phyloP scores from a whole-genome alignment of 192 early-diverging fungal species.

The Geranomyces variabilis region DNA sequence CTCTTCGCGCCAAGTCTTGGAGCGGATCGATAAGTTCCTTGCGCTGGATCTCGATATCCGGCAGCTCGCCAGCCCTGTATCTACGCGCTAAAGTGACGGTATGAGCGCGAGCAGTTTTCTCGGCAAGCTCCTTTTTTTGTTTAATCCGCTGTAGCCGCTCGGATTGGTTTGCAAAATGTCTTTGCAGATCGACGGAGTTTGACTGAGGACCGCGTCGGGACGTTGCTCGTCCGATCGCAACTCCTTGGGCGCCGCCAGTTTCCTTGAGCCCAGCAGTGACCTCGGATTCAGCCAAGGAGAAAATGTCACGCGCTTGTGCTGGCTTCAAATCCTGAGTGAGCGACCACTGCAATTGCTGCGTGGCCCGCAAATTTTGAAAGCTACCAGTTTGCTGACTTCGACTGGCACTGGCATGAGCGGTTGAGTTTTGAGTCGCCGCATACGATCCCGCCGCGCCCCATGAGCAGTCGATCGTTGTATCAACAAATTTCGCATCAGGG shows the following conservation, averaged over 20 bases:
- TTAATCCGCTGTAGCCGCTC: constrained; percentile 47
- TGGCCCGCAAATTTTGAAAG: constrained; percentile 38
- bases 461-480: constrained; percentile 56
- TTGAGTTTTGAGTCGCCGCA: constrained; percentile 55
- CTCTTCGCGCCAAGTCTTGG: constrained; percentile 57
- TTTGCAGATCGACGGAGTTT: background rate
- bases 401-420: background rate
- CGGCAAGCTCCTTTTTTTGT: constrained; percentile 22
- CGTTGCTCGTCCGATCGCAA: background rate
- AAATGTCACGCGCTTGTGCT: constrained; percentile 24
- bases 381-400: background rate
- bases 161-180: constrained; percentile 45
- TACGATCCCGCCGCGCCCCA: constrained; percentile 57
- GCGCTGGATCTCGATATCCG: constrained; percentile 73
- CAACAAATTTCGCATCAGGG: constrained; percentile 69
- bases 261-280: background rate
- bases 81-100: constrained; percentile 64
- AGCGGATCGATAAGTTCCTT: constrained; percentile 71
- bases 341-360: constrained; percentile 47
- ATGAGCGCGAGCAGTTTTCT: constrained; percentile 53
- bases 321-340: constrained; percentile 38
- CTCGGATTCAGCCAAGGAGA: constrained; percentile 35
- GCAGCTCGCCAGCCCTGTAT: constrained; percentile 74
- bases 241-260: background rate
- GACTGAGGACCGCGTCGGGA: background rate